phyloP scores from a whole-genome alignment of 331 rosid genomes.

The Cydonia oblonga region DNA sequence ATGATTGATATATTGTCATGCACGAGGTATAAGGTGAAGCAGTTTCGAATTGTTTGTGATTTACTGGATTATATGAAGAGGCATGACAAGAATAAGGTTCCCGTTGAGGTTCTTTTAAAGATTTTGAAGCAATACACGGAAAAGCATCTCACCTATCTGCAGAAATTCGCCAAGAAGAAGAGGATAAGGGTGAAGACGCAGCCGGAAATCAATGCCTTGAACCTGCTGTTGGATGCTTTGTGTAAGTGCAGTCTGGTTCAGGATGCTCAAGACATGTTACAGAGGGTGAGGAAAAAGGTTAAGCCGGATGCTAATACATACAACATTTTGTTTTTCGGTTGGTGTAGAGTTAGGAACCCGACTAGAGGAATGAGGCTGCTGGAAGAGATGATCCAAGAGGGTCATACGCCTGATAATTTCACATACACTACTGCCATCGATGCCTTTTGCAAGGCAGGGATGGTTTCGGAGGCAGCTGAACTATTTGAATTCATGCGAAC shows the following conservation, averaged over 20 bases:
- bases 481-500: conserved; percentile 87
- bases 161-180: conserved; percentile 80
- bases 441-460: conserved; percentile 65
- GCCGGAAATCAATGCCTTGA: conserved; percentile 76
- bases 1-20: conserved; percentile 78
- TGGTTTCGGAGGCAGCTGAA: conserved; percentile 57
- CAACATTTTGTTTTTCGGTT: conserved; percentile 71
- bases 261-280: conserved; percentile 59
- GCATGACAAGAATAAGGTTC: conserved; percentile 49
- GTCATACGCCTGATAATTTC: conserved; percentile 70
- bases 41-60: conserved; percentile 79
- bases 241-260: conserved; percentile 83
- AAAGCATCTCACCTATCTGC: conserved; percentile 64
- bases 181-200: conserved; percentile 71
- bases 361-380: conserved; percentile 58
- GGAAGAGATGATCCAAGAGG: conserved; percentile 71
- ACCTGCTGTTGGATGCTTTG: conserved; percentile 64
- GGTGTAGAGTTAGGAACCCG: conserved; percentile 92
- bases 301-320: conserved; percentile 60
- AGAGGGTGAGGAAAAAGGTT: conserved; percentile 50
- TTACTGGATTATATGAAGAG: conserved; percentile 85
- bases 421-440: conserved; percentile 78
- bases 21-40: conserved; percentile 65
- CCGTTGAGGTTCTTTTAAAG: conserved; percentile 46
- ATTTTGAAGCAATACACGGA: conserved; percentile 65